Conservation (phyloP, 768 basidiomycete species). For the Collybia mongolica region DNA sequence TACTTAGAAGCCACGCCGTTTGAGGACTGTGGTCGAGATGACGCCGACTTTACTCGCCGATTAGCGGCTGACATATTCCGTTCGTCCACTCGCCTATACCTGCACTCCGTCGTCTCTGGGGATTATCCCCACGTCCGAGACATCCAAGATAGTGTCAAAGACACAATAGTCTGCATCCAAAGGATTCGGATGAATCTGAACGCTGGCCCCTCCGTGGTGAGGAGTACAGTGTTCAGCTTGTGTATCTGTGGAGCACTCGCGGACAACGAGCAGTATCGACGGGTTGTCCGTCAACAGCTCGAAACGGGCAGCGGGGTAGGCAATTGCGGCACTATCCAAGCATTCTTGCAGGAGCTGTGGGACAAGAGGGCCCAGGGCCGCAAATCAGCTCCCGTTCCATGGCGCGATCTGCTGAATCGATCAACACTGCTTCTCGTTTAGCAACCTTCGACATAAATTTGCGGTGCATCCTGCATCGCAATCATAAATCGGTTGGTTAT, state of each 20-base stretch:
- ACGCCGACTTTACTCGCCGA: slow-evolving; percentile 34
- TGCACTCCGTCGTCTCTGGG: slow-evolving; percentile 76
- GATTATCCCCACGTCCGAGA: slow-evolving; percentile 66
- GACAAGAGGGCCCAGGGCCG: slow-evolving; percentile 27
- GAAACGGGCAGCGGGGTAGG: slow-evolving; percentile 58
- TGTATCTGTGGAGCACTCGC: slow-evolving; percentile 74
- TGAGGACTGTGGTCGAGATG: slow-evolving; percentile 8
- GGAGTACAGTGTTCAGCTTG: slow-evolving; percentile 78
- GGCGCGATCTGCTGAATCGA: slow-evolving; percentile 56
- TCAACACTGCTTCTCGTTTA: slow-evolving; percentile 61
- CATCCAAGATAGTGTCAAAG: slow-evolving; percentile 51
- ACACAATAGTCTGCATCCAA: slow-evolving; percentile 49
- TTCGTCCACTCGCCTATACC: slow-evolving; percentile 69
- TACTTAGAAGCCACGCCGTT: slow-evolving; percentile 25
- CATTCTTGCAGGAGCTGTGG: slow-evolving; percentile 64
- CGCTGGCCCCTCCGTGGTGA: slow-evolving; percentile 67
- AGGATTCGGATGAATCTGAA: slow-evolving; percentile 24
- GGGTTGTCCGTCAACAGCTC: slow-evolving; percentile 44
- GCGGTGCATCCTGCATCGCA: neutral
- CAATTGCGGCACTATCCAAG: slow-evolving; percentile 56
- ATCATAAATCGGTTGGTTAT: too few species aligned
- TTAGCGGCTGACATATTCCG: slow-evolving; percentile 68
- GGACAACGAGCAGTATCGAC: slow-evolving; percentile 42
- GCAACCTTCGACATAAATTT: slow-evolving; percentile 8
- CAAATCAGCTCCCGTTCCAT: slow-evolving; percentile 43